Evolutionary conservation across 1,284 basidiomycete species (phyloP).

Genomic region (Exobasidium rhododendri): DNA sequence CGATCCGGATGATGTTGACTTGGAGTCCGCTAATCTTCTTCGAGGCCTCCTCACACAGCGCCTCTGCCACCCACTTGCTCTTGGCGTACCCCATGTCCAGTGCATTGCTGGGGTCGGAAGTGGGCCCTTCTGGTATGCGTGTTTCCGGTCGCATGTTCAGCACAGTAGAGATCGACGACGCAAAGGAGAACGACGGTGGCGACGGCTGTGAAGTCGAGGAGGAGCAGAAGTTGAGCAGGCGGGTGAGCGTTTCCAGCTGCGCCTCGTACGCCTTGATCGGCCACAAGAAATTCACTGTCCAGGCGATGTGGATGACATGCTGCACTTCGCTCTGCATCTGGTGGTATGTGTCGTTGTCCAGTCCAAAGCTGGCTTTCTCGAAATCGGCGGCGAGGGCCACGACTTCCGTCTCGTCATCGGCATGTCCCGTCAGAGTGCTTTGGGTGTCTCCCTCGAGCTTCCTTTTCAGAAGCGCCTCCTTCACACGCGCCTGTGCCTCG

Average conservation of each 20-base stretch:
- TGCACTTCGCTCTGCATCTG: not conserved
- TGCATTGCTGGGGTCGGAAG: not conserved
- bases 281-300: conserved; percentile 4
- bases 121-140: not conserved
- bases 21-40: not conserved
- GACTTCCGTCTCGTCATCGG: not conserved
- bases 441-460: no score
- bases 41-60: conserved; percentile 2
- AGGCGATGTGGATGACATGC: not conserved
- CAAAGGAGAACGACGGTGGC: not conserved
- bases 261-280: not conserved
- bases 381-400: not conserved
- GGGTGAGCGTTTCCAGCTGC: not conserved
- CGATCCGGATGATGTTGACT: conserved; percentile 5
- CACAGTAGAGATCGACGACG: conserved; percentile 4
- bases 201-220: not conserved
- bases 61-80: conserved; percentile 5
- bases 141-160: not conserved
- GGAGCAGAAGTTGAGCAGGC: not conserved
- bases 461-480: not conserved
- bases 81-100: conserved; percentile 1
- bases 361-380: not conserved
- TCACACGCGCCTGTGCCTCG: not conserved
- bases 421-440: not conserved
- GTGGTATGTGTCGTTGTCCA: not conserved